phyloP scores from a whole-genome alignment of 2,329 filamentous ascomycete species.

The Thelonectria blattea region DNA sequence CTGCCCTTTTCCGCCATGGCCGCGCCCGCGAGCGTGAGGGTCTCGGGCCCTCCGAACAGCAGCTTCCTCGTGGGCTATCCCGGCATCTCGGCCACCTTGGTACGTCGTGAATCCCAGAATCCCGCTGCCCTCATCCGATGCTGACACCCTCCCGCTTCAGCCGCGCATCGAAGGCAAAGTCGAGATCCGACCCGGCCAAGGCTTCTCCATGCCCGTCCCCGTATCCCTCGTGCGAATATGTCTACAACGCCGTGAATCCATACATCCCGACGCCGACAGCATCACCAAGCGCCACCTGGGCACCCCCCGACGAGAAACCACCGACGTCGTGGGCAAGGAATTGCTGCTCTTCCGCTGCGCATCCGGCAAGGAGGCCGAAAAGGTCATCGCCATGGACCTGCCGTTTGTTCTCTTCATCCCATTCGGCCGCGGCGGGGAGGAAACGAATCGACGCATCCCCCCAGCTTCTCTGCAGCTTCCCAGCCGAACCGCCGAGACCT shows the following conservation, averaged over 20 bases:
- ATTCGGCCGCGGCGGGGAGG: slow-evolving; percentile 88
- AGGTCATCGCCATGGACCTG: slow-evolving; percentile 92
- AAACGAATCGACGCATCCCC: slow-evolving; percentile 86
- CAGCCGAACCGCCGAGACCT: slow-evolving; percentile 94
- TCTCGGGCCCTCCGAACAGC: slow-evolving; percentile 96
- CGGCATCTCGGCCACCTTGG: slow-evolving; percentile 95
- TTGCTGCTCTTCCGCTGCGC: slow-evolving; percentile 88
- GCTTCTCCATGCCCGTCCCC: slow-evolving; percentile 86
- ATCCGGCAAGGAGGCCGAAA: slow-evolving; percentile 83
- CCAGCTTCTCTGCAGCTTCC: slow-evolving; percentile 90
- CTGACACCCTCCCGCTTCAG: slow-evolving; percentile 52
- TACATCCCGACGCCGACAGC: slow-evolving; percentile 94
- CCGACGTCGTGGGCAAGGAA: slow-evolving; percentile 94
- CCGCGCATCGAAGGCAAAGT: slow-evolving; percentile 98
- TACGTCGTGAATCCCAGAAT: slow-evolving; percentile 58
- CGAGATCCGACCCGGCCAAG: slow-evolving; percentile 86
- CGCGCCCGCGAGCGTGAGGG: slow-evolving; percentile 71
- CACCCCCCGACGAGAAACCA: slow-evolving; percentile 86
- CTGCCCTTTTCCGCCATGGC: slow-evolving; percentile 32
- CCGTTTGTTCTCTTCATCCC: slow-evolving; percentile 98
- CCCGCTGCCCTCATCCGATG: slow-evolving; percentile 18
- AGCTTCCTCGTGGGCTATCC: slow-evolving; percentile 97
- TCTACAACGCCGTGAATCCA: slow-evolving; percentile 91
- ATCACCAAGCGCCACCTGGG: slow-evolving; percentile 90
- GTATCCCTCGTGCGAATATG: slow-evolving; percentile 94